phyloP scores from a whole-genome alignment of 805 yeast species.

The Metschnikowia henanensis region DNA sequence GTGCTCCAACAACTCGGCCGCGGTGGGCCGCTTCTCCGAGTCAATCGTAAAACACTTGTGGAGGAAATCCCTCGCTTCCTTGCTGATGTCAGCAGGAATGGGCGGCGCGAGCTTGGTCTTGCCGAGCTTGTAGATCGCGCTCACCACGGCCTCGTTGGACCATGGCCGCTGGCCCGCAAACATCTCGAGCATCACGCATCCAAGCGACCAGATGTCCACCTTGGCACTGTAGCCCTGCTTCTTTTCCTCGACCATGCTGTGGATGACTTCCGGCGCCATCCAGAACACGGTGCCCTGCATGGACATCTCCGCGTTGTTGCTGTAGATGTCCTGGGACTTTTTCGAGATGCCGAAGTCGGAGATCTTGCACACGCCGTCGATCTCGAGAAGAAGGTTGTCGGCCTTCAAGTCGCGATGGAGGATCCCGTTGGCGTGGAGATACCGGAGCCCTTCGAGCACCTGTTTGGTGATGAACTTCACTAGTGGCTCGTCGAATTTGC shows the following conservation, averaged over 20 bases:
- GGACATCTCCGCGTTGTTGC: slow-evolving; percentile 92
- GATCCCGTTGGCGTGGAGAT: slow-evolving; percentile 83
- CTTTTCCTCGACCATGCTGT: slow-evolving; percentile 68
- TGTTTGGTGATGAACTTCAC: slow-evolving; percentile 76
- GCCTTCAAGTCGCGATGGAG: slow-evolving; percentile 94
- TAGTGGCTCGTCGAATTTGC: slow-evolving; percentile 77
- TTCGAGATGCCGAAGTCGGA: slow-evolving; percentile 97
- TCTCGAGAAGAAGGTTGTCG: slow-evolving; percentile 83
- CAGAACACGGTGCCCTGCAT: slow-evolving; percentile 99
- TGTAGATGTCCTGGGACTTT: slow-evolving; percentile 71
- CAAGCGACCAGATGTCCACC: slow-evolving; percentile 97
- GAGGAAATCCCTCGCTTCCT: slow-evolving; percentile 67
- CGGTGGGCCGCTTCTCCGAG: slow-evolving; percentile 89
- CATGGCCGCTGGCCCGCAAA: slow-evolving; percentile 97
- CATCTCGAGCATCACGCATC: slow-evolving; percentile 97
- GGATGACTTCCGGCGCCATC: slow-evolving; percentile 99
- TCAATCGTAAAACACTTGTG: slow-evolving; percentile 71
- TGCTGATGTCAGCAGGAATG: slow-evolving; percentile 85
- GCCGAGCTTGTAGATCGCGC: slow-evolving; percentile 90
- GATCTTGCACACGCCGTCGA: slow-evolving; percentile 92
- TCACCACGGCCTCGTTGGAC: slow-evolving; percentile 93
- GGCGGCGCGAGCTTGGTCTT: slow-evolving; percentile 91
- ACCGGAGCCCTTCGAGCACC: slow-evolving; percentile 81
- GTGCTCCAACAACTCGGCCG: slow-evolving; percentile 57
- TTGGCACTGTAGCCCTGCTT: slow-evolving; percentile 96